phyloP scores from a whole-genome alignment of 768 basidiomycete species.

The Lentinula guzmanii region DNA sequence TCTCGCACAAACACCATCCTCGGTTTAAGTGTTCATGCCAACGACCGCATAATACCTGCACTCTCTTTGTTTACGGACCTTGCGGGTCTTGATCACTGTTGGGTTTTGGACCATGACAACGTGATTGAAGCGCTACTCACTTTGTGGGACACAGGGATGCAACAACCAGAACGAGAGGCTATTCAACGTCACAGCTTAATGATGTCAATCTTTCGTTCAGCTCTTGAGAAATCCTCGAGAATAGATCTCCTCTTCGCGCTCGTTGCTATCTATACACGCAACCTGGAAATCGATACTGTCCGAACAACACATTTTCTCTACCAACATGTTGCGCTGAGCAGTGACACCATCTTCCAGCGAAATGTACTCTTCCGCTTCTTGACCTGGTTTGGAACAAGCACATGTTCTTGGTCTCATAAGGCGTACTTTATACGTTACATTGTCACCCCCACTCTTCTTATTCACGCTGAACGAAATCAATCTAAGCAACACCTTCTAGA shows the following conservation, averaged over 20 bases:
- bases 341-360: conserved; percentile 66
- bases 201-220: conserved; percentile 71
- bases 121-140: conserved; percentile 67
- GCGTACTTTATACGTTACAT: conserved; percentile 74
- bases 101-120: conserved; percentile 64
- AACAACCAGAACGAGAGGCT: conserved; percentile 42
- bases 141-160: conserved; percentile 60
- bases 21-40: conserved; percentile 40
- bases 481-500: conserved; percentile 63
- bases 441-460: conserved; percentile 79
- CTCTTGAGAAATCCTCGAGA: conserved; percentile 63
- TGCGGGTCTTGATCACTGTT: conserved; percentile 54
- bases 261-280: conserved; percentile 72
- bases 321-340: conserved; percentile 70
- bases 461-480: conserved; percentile 56
- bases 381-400: conserved; percentile 68
- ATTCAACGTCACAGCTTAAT: conserved; percentile 60
- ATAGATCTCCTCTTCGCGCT: conserved; percentile 89
- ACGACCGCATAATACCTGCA: conserved; percentile 61
- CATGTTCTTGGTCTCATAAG: conserved; percentile 70
- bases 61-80: conserved; percentile 77
- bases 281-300: conserved; percentile 77
- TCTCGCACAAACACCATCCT: conserved; percentile 53
- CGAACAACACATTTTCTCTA: conserved; percentile 82
- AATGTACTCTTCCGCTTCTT: conserved; percentile 82